Evolutionary conservation across 164 flowering plant genomes (phyloP), one percentile per base, ranked within the genome.

Genomic region (Magnolia sinica): DNA sequence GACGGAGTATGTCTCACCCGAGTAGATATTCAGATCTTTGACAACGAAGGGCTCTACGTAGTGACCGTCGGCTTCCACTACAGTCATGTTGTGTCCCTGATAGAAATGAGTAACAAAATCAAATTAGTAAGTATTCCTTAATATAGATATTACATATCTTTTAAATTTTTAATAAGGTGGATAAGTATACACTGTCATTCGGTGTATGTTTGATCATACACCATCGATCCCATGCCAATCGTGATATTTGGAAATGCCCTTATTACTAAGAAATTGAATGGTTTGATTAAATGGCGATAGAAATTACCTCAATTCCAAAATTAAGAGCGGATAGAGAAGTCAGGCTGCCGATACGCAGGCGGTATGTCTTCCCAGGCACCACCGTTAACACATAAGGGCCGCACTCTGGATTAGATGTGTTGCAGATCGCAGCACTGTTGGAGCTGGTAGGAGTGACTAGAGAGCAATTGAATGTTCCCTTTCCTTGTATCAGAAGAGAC

Each of bases 11-110:
- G 92, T 90, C 81, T 93, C 98, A 0, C 98, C 98, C 0, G 98
- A 91, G 88, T 93, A 95, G 2, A 95, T 87, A 79, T 86, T 87
- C 9, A 93, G 78, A 76, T 87, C 91, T 63, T 93, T 78, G 0
- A 89, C 85, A 13, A 83, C 84, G 71, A 93, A 86, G 11, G 98
- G 98, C 74, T 93, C 94, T 0, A 92, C 96, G 73, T 87, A 82
- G 79, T 93, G 91, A 3, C 98, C 98, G 67, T 95, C 98, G 0
- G 98, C 89, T 83, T 93, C 98, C 3, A 93, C 96, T 2, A 95
- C 90, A 1, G 96, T 93, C 98, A 95, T 84, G 69, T 91, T 90
- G 70, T 95, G 98, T 2, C 94, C 91, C 97, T 92, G 86, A 37
- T 37, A 37, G 45, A 37, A 37, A 37, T 37, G 4, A 37, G 45